Evolutionary conservation across 2,329 filamentous ascomycete species (phyloP), one percentile per base, ranked within the genome.

Genomic region (Scolecobasidium constrictum): DNA sequence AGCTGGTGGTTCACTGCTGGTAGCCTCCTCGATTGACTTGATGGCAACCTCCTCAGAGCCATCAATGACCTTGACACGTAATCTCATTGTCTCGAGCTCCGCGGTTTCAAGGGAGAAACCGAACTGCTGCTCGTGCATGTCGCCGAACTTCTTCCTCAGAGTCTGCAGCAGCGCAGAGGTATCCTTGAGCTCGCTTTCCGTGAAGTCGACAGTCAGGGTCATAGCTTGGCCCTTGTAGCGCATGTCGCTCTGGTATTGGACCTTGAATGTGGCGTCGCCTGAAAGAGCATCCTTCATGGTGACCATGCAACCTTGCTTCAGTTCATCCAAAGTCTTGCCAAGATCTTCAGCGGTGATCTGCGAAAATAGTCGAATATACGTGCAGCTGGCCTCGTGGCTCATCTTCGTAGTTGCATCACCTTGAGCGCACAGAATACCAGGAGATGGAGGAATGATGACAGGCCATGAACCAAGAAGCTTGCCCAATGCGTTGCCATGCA

Each of bases 361-460:
- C 0, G 61, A 59, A 17, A 68, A 58, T 1, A 60, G 34, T 15
- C 62, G 60, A 46, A 71, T 70, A 40, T 65, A 71, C 0, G 67
- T 67, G 42, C 56, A 55, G 2, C 66, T 68, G 42, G 67, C 57
- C 34, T 68, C 64, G 38, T 69, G 66, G 33, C 64, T 64, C 49
- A 72, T 61, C 47, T 67, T 67, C 0, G 68, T 72, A 1, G 65
- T 68, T 3, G 63, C 66, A 54, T 72, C 69, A 0, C 68, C 69
- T 43, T 68, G 64, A 2, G 69, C 68, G 46, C 68, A 72, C 0
- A 72, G 54, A 7, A 68, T 66, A 17, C 68, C 69, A 4, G 69
- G 69, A 2, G 66, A 66, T 1, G 65, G 67, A 9, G 69, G 69
- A 2, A 72, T 56, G n/a, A 72, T 70, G n/a, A 72, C 67, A 4